Evolutionary conservation across 1,139 yeast genomes (phyloP).

Genomic region (Geotrichum klebahnii): DNA sequence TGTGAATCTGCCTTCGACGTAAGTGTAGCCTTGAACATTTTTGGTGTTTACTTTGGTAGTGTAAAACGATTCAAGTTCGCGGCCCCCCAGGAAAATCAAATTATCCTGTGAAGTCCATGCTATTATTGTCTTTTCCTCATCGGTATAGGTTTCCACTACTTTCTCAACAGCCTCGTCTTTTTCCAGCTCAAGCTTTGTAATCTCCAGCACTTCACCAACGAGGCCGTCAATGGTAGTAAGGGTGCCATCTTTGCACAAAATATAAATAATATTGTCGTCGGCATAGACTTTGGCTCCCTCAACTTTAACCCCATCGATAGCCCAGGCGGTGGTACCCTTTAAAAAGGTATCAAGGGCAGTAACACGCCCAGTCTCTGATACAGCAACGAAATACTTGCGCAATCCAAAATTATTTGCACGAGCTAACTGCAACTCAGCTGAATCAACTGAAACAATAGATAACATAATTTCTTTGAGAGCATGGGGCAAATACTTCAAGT

Average conservation of each 20-base stretch:
- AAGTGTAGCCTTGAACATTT: conserved; percentile 26
- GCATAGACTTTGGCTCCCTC: conserved; percentile 25
- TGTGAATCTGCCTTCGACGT: conserved; percentile 23
- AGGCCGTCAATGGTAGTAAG: conserved; percentile 29
- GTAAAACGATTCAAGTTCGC: conserved; percentile 26
- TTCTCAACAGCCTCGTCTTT: conserved; percentile 20
- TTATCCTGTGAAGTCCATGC: conserved; percentile 25
- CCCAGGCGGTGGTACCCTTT: conserved; percentile 46
- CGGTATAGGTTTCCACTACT: conserved; percentile 3
- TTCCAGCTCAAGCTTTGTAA: conserved; percentile 5
- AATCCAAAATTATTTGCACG: conserved; percentile 48
- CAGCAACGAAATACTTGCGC: conserved; percentile 46
- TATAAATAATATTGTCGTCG: conserved; percentile 23
- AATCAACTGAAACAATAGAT: conserved; percentile 6
- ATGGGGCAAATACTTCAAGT: conserved; percentile 20
- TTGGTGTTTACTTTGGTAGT: conserved; percentile 21
- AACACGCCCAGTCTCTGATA: conserved; percentile 44
- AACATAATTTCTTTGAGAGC: neutral
- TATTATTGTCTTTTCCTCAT: conserved; percentile 5
- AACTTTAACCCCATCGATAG: conserved; percentile 29
- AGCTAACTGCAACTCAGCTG: conserved; percentile 2
- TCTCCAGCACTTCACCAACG: conserved; percentile 24
- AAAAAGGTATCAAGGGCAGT: conserved; percentile 45
- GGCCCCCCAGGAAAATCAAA: conserved; percentile 8
- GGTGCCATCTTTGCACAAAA: conserved; percentile 25